Base-by-base conservation (phyloP, 768 basidiomycete species). In the Boletus rubescentipes region DNA sequence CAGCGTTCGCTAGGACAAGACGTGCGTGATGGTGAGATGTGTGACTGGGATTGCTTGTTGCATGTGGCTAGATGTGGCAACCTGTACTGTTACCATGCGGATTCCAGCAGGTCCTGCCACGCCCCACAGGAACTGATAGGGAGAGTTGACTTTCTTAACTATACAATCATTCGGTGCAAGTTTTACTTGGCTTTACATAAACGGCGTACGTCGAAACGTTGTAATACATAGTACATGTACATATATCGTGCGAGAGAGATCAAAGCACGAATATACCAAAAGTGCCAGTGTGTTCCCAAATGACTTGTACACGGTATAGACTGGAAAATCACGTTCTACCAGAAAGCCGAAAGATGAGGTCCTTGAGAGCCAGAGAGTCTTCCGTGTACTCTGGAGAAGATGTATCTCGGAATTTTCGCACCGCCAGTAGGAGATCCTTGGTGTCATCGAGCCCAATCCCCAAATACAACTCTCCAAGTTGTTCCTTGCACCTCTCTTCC, bases 401-500 rank as follows among this genome's bases (percentile, higher is more conserved):
- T 20, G 39, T 39, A 47, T 54, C 50, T 11, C 50, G 53, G 38
- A 49, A 59, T 38, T n/a, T 58, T 20, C 59, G 55, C 32, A 68
- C 66, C 47, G n/a, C 35, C 49, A 55, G 35, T 39, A 66, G 16
- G 9, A 57, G 16, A 47, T 53, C 44, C 4, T 16, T 9, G 16
- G 30, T 32, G 18, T 26, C 9, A 15, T 35, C 50, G 15, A 45
- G 14, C 9, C 26, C 54, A 9, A 46, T 44, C 20, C 46, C 54
- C 37, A 67, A 38, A 18, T 31, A 16, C 53, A 66, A 44, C 29
- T 5, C 8, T 41, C 4, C 34, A 2, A 68, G 54, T 41, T 62
- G 65, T 18, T 51, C 50, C 38, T 12, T 55, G 21, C 66, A 67
- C 45, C 59, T 64, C 50, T 40, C 38, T 20, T 60, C 50, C 65